Conservation (phyloP, 2,329 filamentous ascomycete species). For the Apiospora koreana region DNA sequence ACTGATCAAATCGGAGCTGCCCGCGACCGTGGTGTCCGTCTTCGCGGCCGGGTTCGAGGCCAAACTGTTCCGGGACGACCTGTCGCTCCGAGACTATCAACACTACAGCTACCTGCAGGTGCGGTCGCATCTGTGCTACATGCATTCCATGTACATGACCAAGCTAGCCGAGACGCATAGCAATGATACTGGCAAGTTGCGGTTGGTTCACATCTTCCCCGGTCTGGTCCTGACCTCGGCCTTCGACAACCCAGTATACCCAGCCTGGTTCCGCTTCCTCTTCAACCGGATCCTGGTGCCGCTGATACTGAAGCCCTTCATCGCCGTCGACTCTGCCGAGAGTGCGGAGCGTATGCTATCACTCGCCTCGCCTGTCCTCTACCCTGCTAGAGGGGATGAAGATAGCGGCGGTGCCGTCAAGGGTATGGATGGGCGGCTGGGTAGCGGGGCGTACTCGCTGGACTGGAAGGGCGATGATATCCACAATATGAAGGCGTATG, state of each 20-base stretch:
- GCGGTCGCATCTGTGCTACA: conserved; percentile 14
- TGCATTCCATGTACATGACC: conserved; percentile 9
- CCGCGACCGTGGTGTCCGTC: conserved; percentile 10
- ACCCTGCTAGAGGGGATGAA: neutral
- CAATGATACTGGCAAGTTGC: neutral
- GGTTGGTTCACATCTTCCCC: conserved; percentile 10
- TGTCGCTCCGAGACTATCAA: neutral
- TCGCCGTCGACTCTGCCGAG: conserved; percentile 6
- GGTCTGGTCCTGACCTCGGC: conserved; percentile 5
- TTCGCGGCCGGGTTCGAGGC: conserved; percentile 6
- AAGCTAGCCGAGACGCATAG: conserved; percentile 1
- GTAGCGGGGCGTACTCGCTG: conserved; percentile 2
- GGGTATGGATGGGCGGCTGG: conserved; percentile 4
- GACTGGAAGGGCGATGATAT: neutral
- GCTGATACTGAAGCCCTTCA: neutral
- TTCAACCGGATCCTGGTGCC: conserved; percentile 9
- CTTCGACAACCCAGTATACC: conserved; percentile 6
- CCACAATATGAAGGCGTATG: neutral
- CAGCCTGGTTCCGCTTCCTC: conserved; percentile 22
- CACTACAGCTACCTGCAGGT: neutral
- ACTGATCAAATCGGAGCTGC: conserved; percentile 15
- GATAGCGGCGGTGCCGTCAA: neutral
- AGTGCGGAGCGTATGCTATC: conserved; percentile 30
- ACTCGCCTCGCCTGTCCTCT: conserved; percentile 6
- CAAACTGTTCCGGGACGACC: conserved; percentile 10